Conservation (phyloP, 441 rosid species). For the Caryocar brasiliense region DNA sequence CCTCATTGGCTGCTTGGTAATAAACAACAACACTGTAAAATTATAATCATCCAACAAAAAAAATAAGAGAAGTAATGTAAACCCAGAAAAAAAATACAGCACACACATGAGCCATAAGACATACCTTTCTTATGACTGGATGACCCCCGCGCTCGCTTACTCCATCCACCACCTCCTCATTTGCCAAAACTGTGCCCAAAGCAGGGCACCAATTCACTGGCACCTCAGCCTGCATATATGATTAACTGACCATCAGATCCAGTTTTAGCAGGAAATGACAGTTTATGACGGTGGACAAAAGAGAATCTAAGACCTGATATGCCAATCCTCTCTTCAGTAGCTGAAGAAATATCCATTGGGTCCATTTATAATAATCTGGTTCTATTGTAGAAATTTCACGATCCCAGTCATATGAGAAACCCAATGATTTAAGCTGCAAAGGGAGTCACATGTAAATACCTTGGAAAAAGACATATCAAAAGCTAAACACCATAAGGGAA, state of each 20-base stretch:
- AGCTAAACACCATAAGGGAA: background rate
- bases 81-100: background rate
- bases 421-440: constrained; percentile 81
- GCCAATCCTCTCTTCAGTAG: constrained; percentile 90
- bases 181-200: constrained; percentile 95
- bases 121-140: constrained; percentile 91
- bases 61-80: constrained; percentile 15
- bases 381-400: constrained; percentile 90
- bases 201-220: constrained; percentile 99
- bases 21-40: constrained; percentile 94
- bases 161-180: constrained; percentile 97
- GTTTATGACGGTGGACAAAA: constrained; percentile 8
- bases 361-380: constrained; percentile 89
- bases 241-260: constrained; percentile 12
- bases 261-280: constrained; percentile 13
- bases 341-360: constrained; percentile 97
- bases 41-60: constrained; percentile 56
- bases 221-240: constrained; percentile 72
- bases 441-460: constrained; percentile 6
- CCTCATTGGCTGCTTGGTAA: constrained; percentile 99
- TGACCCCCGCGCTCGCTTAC: constrained; percentile 96
- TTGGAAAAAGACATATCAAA: background rate
- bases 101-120: background rate
- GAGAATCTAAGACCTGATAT: constrained; percentile 57
- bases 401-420: constrained; percentile 95